Percentiles rank a stretch among this genome's conserved stretches.
These are phyloP conservation scores for Endothia cerciana DNA, from an alignment of 2,329 filamentous ascomycete genomes.

Conservation along the genomic window DNA sequence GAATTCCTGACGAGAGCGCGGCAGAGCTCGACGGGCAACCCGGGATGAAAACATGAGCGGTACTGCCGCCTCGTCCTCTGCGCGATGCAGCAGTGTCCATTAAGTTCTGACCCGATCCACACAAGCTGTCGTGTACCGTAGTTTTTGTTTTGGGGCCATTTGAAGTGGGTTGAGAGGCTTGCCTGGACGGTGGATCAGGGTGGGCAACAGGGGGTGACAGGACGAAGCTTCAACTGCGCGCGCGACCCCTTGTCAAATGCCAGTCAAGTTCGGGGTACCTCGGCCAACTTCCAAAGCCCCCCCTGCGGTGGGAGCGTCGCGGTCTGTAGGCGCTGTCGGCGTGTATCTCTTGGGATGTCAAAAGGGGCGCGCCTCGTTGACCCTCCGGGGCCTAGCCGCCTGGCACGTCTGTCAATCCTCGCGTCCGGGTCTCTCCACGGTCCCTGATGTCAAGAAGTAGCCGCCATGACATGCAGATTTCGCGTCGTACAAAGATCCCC, in stretches of 20 bases:
- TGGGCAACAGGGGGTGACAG: background rate
- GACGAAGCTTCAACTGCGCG: background rate
- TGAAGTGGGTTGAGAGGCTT: conserved; percentile 1
- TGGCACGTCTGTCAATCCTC: background rate
- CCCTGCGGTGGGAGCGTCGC: background rate
- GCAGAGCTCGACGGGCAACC: background rate
- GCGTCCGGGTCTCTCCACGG: background rate
- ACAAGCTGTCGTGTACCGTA: conserved; percentile 3
- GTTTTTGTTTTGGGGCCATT: background rate
- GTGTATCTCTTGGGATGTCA: background rate
- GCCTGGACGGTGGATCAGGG: conserved; percentile 4
- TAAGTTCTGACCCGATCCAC: conserved; percentile 8
- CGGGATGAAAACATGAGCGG: background rate
- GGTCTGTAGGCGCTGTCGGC: background rate
- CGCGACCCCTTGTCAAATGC: background rate
- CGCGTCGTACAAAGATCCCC: conserved; percentile 27
- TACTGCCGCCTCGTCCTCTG: background rate
- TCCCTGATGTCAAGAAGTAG: conserved; percentile 15
- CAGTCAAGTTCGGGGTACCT: background rate
- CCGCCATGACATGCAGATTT: conserved; percentile 27
- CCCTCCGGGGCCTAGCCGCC: background rate
- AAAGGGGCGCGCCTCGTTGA: background rate
- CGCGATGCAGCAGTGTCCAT: background rate
- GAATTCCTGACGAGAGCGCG: background rate
- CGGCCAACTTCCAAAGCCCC: conserved; percentile 7